Percentiles rank a stretch among this genome's conserved stretches.
Conservation (phyloP, 2,329 filamentous ascomycete species). For the Talaromyces sp. region DNA sequence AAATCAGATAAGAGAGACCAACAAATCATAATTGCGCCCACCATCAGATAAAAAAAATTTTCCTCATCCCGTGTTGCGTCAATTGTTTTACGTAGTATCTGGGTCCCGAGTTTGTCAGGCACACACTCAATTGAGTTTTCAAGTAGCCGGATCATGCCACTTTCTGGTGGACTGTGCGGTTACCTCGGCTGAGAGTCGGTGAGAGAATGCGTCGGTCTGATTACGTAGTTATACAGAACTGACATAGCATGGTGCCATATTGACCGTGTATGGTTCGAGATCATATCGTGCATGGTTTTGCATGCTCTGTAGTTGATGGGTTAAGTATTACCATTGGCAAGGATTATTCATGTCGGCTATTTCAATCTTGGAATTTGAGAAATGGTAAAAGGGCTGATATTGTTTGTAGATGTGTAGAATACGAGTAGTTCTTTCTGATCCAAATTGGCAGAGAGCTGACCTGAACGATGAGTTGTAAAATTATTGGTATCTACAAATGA, state of each 20-base stretch:
- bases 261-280: neutral
- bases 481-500: too few relatives aligned
- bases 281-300: too few relatives aligned
- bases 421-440: too few relatives aligned
- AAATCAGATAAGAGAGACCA: neutral
- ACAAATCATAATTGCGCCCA: conserved; percentile 9
- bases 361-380: too few relatives aligned
- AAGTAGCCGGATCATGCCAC: neutral
- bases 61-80: neutral
- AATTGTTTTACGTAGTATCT: neutral
- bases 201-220: neutral
- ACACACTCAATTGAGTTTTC: neutral
- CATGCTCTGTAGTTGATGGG: too few relatives aligned
- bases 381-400: too few relatives aligned
- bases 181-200: conserved; percentile 4
- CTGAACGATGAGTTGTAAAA: too few relatives aligned
- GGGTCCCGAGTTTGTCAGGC: neutral
- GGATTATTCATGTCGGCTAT: too few relatives aligned
- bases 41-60: conserved; percentile 22
- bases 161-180: neutral
- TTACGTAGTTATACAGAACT: neutral
- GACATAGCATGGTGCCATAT: neutral
- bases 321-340: neutral
- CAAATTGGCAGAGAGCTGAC: too few relatives aligned
- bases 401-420: too few relatives aligned